These are phyloP conservation scores for Metschnikowia gruessii DNA, from an alignment of 805 yeast genomes.

Conservation along the genomic window DNA sequence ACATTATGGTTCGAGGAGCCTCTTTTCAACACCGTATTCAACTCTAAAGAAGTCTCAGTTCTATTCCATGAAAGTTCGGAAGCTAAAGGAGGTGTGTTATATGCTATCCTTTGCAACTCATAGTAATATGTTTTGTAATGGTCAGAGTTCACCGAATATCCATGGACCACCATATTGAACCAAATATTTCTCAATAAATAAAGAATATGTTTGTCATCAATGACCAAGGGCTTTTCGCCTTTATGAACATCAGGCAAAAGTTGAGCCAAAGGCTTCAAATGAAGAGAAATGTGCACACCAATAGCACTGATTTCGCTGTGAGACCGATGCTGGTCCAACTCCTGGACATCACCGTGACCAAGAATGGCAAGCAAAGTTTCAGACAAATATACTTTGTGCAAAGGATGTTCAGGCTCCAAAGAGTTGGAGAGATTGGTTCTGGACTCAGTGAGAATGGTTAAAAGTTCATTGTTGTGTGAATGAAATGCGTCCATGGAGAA, in stretches of 20 bases:
- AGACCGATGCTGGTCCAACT: slow-evolving; percentile 74
- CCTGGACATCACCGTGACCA: slow-evolving; percentile 75
- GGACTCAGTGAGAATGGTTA: slow-evolving; percentile 47
- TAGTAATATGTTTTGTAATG: slow-evolving; percentile 46
- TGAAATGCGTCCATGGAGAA: slow-evolving; percentile 45
- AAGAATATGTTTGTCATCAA: slow-evolving; percentile 47
- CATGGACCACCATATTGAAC: slow-evolving; percentile 93
- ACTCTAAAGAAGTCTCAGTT: slow-evolving; percentile 87
- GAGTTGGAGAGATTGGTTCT: slow-evolving; percentile 44
- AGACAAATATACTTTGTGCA: slow-evolving; percentile 55
- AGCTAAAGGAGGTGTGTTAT: slow-evolving; percentile 50
- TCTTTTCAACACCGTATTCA: slow-evolving; percentile 85
- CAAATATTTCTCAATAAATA: slow-evolving; percentile 80
- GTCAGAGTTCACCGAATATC: slow-evolving; percentile 62
- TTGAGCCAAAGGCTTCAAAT: slow-evolving; percentile 71
- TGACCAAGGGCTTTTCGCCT: slow-evolving; percentile 41
- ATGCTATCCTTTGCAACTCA: slow-evolving; percentile 69
- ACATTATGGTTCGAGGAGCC: slow-evolving; percentile 83
- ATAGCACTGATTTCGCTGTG: slow-evolving; percentile 66
- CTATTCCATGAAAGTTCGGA: slow-evolving; percentile 46
- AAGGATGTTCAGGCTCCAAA: slow-evolving; percentile 37
- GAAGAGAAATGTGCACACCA: slow-evolving; percentile 63
- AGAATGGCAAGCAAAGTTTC: slow-evolving; percentile 68
- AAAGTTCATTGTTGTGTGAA: slow-evolving; percentile 35
- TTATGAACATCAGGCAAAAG: slow-evolving; percentile 57